A percentile compares a stretch with the other conserved stretches of the same genome.
These are phyloP conservation scores for Magnolia sinica DNA, from an alignment of 164 flowering plant genomes.

Conservation along the genomic window DNA sequence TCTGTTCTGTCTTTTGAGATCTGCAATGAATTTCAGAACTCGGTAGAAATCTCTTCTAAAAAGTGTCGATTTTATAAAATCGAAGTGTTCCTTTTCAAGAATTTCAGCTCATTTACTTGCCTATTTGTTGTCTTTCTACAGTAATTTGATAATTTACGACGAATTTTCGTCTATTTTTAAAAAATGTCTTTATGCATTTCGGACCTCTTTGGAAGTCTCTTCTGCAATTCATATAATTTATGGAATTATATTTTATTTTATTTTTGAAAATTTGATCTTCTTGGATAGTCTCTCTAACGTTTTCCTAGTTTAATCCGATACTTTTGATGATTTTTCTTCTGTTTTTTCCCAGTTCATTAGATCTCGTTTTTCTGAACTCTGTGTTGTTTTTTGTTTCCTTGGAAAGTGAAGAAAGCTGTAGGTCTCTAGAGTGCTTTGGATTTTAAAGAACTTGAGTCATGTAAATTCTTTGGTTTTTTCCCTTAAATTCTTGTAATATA, in stretches of 20 bases:
- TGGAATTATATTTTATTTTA: too few species aligned
- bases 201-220: not conserved
- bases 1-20: not conserved
- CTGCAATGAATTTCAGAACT: not conserved
- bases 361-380: not conserved
- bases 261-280: too few species aligned
- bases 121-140: not conserved
- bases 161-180: not conserved
- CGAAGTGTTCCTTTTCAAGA: too few species aligned
- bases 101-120: not conserved
- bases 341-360: not conserved
- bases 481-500: not conserved
- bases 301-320: too few species aligned
- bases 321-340: too few species aligned
- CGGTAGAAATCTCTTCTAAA: not conserved
- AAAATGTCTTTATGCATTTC: not conserved
- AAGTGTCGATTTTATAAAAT: not conserved
- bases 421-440: too few species aligned
- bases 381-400: not conserved
- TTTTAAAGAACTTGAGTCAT: not conserved
- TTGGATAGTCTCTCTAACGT: too few species aligned
- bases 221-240: too few species aligned
- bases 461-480: not conserved
- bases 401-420: not conserved
- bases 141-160: not conserved